These are phyloP conservation scores for Xylaria hypoxylon DNA, from an alignment of 2,329 filamentous ascomycete genomes.

Conservation along the genomic window DNA sequence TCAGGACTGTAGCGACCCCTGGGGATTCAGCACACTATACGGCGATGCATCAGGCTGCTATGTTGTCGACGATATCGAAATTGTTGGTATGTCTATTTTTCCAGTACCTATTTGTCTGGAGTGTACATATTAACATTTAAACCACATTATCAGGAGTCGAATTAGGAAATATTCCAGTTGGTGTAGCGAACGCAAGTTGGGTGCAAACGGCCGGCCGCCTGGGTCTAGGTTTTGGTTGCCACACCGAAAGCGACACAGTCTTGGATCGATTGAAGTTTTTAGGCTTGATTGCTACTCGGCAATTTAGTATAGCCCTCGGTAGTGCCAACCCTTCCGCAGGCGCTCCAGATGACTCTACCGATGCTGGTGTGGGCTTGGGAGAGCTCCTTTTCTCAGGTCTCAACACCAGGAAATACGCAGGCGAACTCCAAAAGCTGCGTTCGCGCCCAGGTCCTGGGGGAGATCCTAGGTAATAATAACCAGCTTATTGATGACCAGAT, in stretches of 20 bases:
- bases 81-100: conserved; percentile 27
- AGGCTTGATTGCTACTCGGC: conserved; percentile 32
- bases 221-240: conserved; percentile 40
- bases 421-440: conserved; percentile 31
- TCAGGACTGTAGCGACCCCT: conserved; percentile 25
- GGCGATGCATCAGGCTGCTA: conserved; percentile 35
- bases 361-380: conserved; percentile 28
- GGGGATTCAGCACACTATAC: conserved; percentile 23
- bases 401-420: conserved; percentile 38
- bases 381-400: conserved; percentile 41
- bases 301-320: conserved; percentile 42
- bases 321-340: conserved; percentile 19
- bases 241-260: conserved; percentile 10
- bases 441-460: conserved; percentile 8
- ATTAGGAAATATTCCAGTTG: conserved; percentile 28
- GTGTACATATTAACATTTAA: not conserved
- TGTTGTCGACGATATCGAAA: conserved; percentile 35
- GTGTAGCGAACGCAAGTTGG: conserved; percentile 37
- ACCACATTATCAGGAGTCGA: conserved; percentile 15
- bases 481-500: not conserved
- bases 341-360: conserved; percentile 1
- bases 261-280: conserved; percentile 32
- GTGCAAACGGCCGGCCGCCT: conserved; percentile 33
- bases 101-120: not conserved
- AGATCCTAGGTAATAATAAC: conserved; percentile 32